These are phyloP conservation scores for Pichia kluyveri DNA, from an alignment of 805 yeast species.

Conservation along the genomic window DNA sequence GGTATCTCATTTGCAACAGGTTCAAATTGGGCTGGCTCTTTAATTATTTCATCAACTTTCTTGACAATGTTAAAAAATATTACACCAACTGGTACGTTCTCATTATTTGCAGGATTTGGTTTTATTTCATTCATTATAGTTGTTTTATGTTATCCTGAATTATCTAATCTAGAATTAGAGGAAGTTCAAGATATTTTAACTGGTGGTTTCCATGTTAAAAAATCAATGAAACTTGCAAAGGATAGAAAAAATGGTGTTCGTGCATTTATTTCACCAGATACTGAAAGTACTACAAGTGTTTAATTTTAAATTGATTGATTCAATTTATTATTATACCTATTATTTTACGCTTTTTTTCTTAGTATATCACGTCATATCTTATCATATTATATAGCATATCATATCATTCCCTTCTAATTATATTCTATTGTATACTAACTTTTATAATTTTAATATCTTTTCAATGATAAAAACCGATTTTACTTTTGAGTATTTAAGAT, in stretches of 20 bases:
- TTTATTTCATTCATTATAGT: constrained; percentile 63
- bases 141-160: constrained; percentile 84
- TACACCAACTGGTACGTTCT: constrained; percentile 92
- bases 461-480: no score
- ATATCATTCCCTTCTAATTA: no score
- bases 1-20: constrained; percentile 90
- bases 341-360: no score
- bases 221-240: constrained; percentile 46
- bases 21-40: constrained; percentile 91
- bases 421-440: no score
- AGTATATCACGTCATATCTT: no score
- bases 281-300: constrained; percentile 1
- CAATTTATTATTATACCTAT: no score
- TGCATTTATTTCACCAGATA: constrained; percentile 1
- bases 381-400: no score
- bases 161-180: constrained; percentile 82
- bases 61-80: constrained; percentile 89
- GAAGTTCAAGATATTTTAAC: constrained; percentile 77
- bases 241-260: constrained; percentile 22
- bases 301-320: no score
- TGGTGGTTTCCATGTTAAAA: constrained; percentile 80
- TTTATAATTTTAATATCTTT: no score
- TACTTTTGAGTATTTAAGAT: no score
- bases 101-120: constrained; percentile 80
- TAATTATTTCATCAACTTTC: constrained; percentile 84